Evolutionary conservation across 306 rosid species (phyloP).

Genomic region (Spatholobus suberectus): DNA sequence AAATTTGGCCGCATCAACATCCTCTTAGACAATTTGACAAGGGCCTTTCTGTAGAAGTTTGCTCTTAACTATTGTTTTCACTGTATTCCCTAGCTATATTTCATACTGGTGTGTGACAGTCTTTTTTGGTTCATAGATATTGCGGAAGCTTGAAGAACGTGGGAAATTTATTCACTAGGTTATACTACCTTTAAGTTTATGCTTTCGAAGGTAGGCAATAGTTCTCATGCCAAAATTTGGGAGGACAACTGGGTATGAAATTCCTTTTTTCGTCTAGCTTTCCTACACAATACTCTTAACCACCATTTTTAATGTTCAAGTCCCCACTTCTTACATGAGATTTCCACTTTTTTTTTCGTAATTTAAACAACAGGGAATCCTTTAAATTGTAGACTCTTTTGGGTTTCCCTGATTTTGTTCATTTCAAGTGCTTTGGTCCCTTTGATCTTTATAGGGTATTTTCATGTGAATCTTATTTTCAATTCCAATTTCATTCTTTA

Average conservation of each 20-base stretch:
- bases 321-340: neutral
- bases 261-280: neutral
- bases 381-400: neutral
- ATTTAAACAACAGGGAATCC: neutral
- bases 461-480: neutral
- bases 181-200: neutral
- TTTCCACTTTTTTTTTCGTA: neutral
- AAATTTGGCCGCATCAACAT: conserved; percentile 96
- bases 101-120: conserved; percentile 37
- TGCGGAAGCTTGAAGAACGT: conserved; percentile 87
- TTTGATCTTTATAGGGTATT: neutral
- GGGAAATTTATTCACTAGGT: neutral
- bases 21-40: conserved; percentile 91
- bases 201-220: neutral
- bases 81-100: conserved; percentile 30
- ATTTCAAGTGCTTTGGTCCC: neutral
- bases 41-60: conserved; percentile 88
- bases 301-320: neutral
- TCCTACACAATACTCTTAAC: neutral
- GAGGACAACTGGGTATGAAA: neutral
- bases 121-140: conserved; percentile 56
- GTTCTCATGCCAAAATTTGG: neutral
- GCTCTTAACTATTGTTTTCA: conserved; percentile 47
- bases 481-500: neutral
- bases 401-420: neutral